These are phyloP conservation scores for Leucocoprinus birnbaumii DNA, from an alignment of 768 basidiomycete genomes.

Conservation along the genomic window DNA sequence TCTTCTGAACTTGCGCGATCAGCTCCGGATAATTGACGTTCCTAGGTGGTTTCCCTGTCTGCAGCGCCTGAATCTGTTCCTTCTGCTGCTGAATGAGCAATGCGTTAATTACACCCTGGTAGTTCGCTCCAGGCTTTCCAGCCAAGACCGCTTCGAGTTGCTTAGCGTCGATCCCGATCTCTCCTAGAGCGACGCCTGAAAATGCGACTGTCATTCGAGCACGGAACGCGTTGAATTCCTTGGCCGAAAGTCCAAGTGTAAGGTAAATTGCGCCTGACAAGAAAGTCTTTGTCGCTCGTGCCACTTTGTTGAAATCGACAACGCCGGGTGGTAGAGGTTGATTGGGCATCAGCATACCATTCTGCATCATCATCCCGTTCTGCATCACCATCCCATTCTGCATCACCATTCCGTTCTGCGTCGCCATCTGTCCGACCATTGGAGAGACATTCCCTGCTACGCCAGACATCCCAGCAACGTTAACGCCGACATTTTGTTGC, in stretches of 20 bases:
- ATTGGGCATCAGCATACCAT: too few relatives aligned
- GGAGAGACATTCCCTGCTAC: background rate
- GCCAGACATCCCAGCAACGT: background rate
- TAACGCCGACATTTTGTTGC: slow-evolving; percentile 1
- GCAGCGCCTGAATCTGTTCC: slow-evolving; percentile 11
- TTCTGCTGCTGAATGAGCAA: slow-evolving; percentile 26
- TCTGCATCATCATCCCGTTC: too few relatives aligned
- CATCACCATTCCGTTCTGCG: background rate
- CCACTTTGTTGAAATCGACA: background rate
- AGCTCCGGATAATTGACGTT: slow-evolving; percentile 8
- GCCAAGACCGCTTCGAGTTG: slow-evolving; percentile 28
- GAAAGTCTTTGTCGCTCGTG: background rate
- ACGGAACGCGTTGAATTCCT: background rate
- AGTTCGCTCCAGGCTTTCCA: slow-evolving; percentile 29
- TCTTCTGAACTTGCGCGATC: slow-evolving; percentile 13
- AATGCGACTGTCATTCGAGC: slow-evolving; percentile 4
- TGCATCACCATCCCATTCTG: too few relatives aligned
- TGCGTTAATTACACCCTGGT: slow-evolving; percentile 28
- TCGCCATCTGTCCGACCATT: background rate
- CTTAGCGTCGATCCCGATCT: slow-evolving; percentile 16
- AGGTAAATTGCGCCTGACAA: background rate
- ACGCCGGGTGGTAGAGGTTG: background rate
- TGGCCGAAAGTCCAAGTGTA: background rate
- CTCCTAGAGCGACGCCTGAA: slow-evolving; percentile 12
- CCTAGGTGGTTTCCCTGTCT: slow-evolving; percentile 2